Evolutionary conservation across 2,329 filamentous ascomycete species (phyloP).

Genomic region (Beauveria varroae): DNA sequence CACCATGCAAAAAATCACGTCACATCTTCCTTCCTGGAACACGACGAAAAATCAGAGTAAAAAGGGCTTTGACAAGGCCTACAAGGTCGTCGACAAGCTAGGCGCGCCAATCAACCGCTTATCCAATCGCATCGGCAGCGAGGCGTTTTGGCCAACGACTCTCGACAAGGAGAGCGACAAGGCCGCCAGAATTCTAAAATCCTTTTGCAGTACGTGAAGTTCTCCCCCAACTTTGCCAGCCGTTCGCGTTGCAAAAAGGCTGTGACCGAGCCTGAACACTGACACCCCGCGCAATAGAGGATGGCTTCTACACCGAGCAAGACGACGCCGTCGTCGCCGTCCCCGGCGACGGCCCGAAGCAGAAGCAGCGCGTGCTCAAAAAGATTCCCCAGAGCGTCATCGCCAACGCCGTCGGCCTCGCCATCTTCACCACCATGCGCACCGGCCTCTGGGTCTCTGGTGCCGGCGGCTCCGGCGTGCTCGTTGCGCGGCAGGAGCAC

Average conservation of each 20-base stretch:
- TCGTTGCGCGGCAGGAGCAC: conserved; percentile 49
- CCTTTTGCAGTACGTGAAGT: conserved; percentile 67
- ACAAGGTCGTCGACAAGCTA: conserved; percentile 41
- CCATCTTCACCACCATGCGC: conserved; percentile 65
- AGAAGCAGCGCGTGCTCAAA: conserved; percentile 39
- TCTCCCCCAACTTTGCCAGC: too few species aligned
- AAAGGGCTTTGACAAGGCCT: conserved; percentile 68
- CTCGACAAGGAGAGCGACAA: conserved; percentile 89
- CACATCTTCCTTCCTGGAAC: conserved; percentile 40
- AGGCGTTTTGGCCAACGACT: conserved; percentile 79
- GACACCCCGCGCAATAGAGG: conserved; percentile 28
- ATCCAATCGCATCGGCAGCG: conserved; percentile 72
- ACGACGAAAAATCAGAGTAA: conserved; percentile 48
- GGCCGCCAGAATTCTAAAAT: conserved; percentile 72
- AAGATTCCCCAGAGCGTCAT: conserved; percentile 54
- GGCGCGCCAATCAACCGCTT: conserved; percentile 73
- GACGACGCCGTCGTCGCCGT: conserved; percentile 15
- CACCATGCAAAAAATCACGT: conserved; percentile 28
- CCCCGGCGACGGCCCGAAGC: conserved; percentile 25
- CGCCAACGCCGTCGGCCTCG: conserved; percentile 57
- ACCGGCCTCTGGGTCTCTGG: conserved; percentile 58
- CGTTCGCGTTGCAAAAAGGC: too few species aligned
- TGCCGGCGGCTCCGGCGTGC: conserved; percentile 58
- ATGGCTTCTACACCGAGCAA: conserved; percentile 42
- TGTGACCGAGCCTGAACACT: not conserved